These are phyloP conservation scores for Kwoniella sp. DNA, from an alignment of 768 basidiomycete species.

Conservation along the genomic window DNA sequence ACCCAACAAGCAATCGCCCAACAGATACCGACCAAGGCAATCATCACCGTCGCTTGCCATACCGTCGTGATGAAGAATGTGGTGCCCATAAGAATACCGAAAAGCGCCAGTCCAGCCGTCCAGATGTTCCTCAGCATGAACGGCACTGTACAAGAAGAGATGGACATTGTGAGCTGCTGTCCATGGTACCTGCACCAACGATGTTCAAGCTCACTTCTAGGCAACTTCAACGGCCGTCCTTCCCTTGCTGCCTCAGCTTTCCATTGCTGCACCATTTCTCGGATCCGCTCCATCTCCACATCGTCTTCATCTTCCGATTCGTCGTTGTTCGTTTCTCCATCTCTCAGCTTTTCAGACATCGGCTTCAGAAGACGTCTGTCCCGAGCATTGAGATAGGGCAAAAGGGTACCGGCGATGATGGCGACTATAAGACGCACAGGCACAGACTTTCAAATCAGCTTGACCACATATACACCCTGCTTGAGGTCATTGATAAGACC, in stretches of 20 bases:
- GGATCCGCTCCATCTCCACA: constrained; percentile 70
- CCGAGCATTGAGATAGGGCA: constrained; percentile 79
- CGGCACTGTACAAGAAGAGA: constrained; percentile 61
- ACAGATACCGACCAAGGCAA: constrained; percentile 83
- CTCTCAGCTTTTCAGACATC: constrained; percentile 57
- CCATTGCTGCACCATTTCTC: constrained; percentile 75
- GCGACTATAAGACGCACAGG: constrained; percentile 74
- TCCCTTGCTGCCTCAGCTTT: constrained; percentile 76
- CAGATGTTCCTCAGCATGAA: constrained; percentile 91
- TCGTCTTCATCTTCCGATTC: constrained; percentile 73
- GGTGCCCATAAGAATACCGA: constrained; percentile 71
- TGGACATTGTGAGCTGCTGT: neutral
- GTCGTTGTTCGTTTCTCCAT: constrained; percentile 55
- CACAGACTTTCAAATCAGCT: too few species aligned
- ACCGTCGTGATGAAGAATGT: constrained; percentile 86
- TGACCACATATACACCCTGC: constrained; percentile 62
- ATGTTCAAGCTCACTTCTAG: constrained; percentile 64
- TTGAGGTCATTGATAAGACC: too few species aligned
- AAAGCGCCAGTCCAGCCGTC: constrained; percentile 81
- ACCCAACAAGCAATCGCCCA: constrained; percentile 99
- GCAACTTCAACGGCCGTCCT: constrained; percentile 74
- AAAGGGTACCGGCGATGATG: constrained; percentile 73
- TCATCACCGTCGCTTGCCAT: constrained; percentile 75
- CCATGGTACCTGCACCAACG: too few species aligned
- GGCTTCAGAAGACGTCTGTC: constrained; percentile 77